A percentile compares a stretch with the other conserved stretches of the same genome.
Evolutionary conservation across 257 asterid genomes (phyloP).

Genomic region (Handroanthus guayacan): DNA sequence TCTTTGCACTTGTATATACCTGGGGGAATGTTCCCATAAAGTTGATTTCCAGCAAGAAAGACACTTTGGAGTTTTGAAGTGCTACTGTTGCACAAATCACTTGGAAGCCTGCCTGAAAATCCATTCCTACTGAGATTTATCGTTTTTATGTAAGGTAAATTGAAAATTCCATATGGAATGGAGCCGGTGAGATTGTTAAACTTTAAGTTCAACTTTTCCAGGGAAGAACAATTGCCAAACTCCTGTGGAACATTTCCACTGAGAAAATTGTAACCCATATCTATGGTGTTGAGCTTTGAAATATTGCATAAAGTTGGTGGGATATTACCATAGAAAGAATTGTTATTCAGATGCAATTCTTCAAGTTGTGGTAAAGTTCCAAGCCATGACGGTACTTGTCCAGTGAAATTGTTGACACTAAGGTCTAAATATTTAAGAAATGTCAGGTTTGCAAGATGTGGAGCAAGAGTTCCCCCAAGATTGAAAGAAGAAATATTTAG

Average conservation of each 20-base stretch:
- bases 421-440: conserved; percentile 22
- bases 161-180: conserved; percentile 17
- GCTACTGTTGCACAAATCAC: not conserved
- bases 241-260: conserved; percentile 43
- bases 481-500: conserved; percentile 25
- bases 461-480: conserved; percentile 24
- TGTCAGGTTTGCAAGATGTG: conserved; percentile 20
- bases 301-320: not conserved
- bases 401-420: conserved; percentile 29
- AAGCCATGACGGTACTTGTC: conserved; percentile 34
- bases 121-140: not conserved
- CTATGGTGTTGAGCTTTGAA: not conserved
- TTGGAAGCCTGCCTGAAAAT: not conserved
- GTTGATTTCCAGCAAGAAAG: not conserved
- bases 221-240: conserved; percentile 21
- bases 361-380: conserved; percentile 17
- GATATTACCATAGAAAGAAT: conserved; percentile 18
- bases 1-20: conserved; percentile 42
- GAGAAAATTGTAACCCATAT: conserved; percentile 5
- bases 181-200: not conserved
- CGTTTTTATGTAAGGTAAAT: not conserved
- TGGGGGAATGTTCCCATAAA: conserved; percentile 44
- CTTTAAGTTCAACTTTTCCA: not conserved
- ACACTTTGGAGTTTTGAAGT: not conserved
- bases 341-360: conserved; percentile 8